Evolutionary conservation across 345 rosid species (phyloP).

Genomic region (Populus simonii): DNA sequence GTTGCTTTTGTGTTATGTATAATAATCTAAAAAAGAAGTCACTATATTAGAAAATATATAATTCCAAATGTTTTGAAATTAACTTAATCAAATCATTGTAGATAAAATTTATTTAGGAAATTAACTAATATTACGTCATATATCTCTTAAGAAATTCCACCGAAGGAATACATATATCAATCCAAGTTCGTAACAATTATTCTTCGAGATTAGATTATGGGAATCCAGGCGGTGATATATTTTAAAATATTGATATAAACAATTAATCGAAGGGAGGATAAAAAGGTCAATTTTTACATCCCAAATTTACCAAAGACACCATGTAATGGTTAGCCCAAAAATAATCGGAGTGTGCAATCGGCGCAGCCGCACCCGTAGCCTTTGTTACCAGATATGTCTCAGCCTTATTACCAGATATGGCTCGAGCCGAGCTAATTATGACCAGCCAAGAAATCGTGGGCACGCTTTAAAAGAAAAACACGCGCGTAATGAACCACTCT

Average conservation of each 20-base stretch:
- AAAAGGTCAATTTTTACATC: too few relatives aligned
- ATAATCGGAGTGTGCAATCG: neutral
- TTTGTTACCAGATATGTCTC: neutral
- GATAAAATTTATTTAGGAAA: too few relatives aligned
- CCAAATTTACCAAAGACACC: neutral
- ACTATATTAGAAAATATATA: too few relatives aligned
- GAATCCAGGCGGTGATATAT: neutral
- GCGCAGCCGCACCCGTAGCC: neutral
- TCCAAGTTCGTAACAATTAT: neutral
- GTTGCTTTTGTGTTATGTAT: too few relatives aligned
- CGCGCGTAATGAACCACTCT: constrained; percentile 37
- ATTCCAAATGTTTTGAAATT: too few relatives aligned
- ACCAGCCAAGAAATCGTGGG: constrained; percentile 6
- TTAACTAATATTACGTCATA: too few relatives aligned
- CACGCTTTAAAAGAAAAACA: constrained; percentile 48
- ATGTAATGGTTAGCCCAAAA: too few relatives aligned
- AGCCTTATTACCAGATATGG: neutral
- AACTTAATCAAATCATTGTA: too few relatives aligned
- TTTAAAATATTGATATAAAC: too few relatives aligned
- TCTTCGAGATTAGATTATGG: neutral
- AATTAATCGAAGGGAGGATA: neutral
- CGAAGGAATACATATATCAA: too few relatives aligned
- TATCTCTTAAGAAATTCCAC: too few relatives aligned
- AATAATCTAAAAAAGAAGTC: too few relatives aligned
- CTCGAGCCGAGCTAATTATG: constrained; percentile 22